phyloP scores from a whole-genome alignment of 192 early-diverging fungal species.

The Helicostylum pulchrum region DNA sequence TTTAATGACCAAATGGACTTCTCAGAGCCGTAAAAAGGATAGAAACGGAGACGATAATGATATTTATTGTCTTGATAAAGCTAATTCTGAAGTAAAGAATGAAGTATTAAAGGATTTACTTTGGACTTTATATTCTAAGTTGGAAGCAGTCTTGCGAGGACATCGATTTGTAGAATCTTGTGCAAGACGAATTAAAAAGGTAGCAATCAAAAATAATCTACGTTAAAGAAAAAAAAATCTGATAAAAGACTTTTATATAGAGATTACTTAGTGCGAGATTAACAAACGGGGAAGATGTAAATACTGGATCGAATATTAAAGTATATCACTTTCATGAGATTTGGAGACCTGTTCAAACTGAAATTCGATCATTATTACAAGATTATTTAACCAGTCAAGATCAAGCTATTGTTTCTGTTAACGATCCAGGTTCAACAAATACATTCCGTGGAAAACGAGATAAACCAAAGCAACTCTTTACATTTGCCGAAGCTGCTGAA shows the following conservation, averaged over 20 bases:
- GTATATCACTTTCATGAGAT: background rate
- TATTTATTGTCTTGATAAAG: constrained; percentile 48
- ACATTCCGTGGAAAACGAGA: constrained; percentile 9
- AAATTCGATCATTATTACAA: constrained; percentile 42
- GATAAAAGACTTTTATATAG: background rate
- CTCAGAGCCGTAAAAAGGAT: background rate
- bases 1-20: too few relatives aligned
- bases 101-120: constrained; percentile 74
- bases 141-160: constrained; percentile 72
- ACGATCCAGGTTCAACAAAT: constrained; percentile 21
- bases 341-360: background rate
- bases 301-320: constrained; percentile 35
- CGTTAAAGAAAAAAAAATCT: background rate
- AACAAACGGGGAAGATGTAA: constrained; percentile 22
- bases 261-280: background rate
- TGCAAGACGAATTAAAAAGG: constrained; percentile 49
- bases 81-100: constrained; percentile 54
- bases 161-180: constrained; percentile 67
- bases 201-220: constrained; percentile 8
- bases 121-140: constrained; percentile 72
- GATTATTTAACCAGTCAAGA: constrained; percentile 46
- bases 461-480: constrained; percentile 35
- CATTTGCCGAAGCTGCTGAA: constrained; percentile 28
- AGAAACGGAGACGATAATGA: constrained; percentile 26
- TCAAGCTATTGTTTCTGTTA: constrained; percentile 27